These are phyloP conservation scores for Blastobotrys malaysiensis DNA, from an alignment of 1,139 yeast species.

Conservation along the genomic window DNA sequence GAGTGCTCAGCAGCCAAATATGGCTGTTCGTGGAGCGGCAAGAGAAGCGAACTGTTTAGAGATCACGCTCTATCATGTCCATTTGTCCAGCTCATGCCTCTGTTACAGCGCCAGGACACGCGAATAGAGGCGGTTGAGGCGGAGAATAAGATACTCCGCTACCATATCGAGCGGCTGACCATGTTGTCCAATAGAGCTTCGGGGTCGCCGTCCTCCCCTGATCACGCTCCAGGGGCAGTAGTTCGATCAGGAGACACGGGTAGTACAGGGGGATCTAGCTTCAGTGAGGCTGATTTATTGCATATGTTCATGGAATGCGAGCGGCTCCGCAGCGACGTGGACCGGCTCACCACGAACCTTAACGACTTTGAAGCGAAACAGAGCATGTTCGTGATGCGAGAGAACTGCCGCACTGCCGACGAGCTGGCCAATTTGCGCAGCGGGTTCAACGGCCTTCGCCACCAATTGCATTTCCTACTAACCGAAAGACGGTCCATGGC, in stretches of 20 bases:
- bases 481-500: constrained; percentile 25
- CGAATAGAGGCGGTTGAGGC: constrained; percentile 30
- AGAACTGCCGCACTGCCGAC: constrained; percentile 32
- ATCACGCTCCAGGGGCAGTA: constrained; percentile 3
- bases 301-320: constrained; percentile 36
- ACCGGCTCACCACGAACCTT: constrained; percentile 27
- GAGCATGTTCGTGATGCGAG: constrained; percentile 33
- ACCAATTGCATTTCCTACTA: constrained; percentile 33
- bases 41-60: constrained; percentile 27
- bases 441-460: constrained; percentile 33
- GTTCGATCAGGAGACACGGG: background rate
- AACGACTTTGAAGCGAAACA: constrained; percentile 35
- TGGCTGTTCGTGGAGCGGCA: constrained; percentile 42
- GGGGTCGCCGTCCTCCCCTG: constrained; percentile 1
- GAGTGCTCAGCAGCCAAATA: constrained; percentile 33
- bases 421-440: constrained; percentile 32
- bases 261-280: constrained; percentile 7
- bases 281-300: constrained; percentile 27
- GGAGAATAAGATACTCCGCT: constrained; percentile 38
- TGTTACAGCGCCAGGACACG: constrained; percentile 31
- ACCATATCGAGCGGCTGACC: constrained; percentile 27
- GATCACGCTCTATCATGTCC: constrained; percentile 36
- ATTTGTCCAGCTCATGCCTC: constrained; percentile 33
- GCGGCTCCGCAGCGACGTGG: constrained; percentile 33
- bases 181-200: constrained; percentile 12